These are phyloP conservation scores for Bifiguratus adelaidae DNA, from an alignment of 192 early-diverging fungal species.

Conservation along the genomic window DNA sequence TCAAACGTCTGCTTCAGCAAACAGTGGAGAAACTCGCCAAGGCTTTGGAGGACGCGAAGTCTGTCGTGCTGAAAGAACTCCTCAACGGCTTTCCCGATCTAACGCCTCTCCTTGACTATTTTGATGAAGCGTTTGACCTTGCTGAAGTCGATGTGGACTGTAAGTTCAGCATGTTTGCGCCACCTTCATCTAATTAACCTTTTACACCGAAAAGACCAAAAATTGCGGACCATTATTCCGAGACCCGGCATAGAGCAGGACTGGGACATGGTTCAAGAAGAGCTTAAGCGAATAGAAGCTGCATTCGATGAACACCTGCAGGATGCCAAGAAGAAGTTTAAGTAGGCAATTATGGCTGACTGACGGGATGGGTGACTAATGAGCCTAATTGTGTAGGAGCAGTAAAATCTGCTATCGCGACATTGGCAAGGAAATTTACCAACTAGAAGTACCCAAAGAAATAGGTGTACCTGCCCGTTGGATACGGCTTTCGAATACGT, in stretches of 20 bases:
- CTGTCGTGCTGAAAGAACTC: slow-evolving; percentile 37
- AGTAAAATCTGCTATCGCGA: slow-evolving; percentile 71
- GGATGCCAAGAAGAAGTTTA: slow-evolving; percentile 50
- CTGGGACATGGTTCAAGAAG: slow-evolving; percentile 59
- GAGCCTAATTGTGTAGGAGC: slow-evolving; percentile 16
- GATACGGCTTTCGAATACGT: slow-evolving; percentile 67
- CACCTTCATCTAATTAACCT: background rate
- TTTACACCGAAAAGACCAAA: slow-evolving; percentile 22
- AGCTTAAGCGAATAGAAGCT: slow-evolving; percentile 45
- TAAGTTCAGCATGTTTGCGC: background rate
- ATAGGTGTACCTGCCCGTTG: slow-evolving; percentile 71
- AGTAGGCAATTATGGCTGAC: slow-evolving; percentile 15
- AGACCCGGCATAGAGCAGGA: slow-evolving; percentile 62
- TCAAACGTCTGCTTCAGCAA: background rate
- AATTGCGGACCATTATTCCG: slow-evolving; percentile 40
- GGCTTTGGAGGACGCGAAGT: slow-evolving; percentile 34
- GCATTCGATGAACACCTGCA: slow-evolving; percentile 57
- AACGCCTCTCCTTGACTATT: slow-evolving; percentile 51
- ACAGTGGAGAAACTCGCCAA: slow-evolving; percentile 19
- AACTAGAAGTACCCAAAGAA: slow-evolving; percentile 76
- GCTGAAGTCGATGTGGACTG: slow-evolving; percentile 21
- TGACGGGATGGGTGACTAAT: background rate
- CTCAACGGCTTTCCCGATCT: slow-evolving; percentile 42
- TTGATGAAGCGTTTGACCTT: slow-evolving; percentile 37
- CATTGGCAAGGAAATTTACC: slow-evolving; percentile 93